Evolutionary conservation across 495 filamentous ascomycete genomes (phyloP), one percentile per base, ranked within the genome.

Genomic region (Neurospora sp.): DNA sequence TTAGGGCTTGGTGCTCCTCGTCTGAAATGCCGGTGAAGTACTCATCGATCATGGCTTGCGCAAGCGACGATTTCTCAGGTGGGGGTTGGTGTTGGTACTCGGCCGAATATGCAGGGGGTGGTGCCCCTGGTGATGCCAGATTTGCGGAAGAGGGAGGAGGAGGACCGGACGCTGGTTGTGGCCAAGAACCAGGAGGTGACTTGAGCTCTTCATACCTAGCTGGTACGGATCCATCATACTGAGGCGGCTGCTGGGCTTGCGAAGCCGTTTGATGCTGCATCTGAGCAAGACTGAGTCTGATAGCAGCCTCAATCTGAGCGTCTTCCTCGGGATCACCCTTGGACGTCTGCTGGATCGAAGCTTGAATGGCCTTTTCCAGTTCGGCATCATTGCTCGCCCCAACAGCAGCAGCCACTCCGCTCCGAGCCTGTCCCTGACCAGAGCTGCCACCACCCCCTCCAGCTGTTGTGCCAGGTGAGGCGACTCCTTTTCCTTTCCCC

Each of bases 341-440:
- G 16, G 92, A 93, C 8, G 91, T 93, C 76, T 90, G 86, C 20
- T 81, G 81, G 2, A 94, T 90, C 6, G 92, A 92, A 38, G 83
- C 81, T 46, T 84, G 84, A 75, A 95, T 93, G 2, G 92, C 92
- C 23, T 84, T 81, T 75, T 93, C 92, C 72, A 93, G 88, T 74
- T 91, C 89, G 14, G 84, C 81, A 41, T 84, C 83, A 75, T 73
- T 81, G 75, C 54, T 66, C 27, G 54, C 54, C 27, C 54, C 54
- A 12, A 66, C 54, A 35, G 27, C 54, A 66, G 54, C 54, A 66
- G 54, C 54, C 23, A 66, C 27, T 66, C 54, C 54, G 14, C 54
- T 66, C 0, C 54, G 54, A 35, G 54, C n/a, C 39, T 48, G 46
- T 38, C 27, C 31, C 71, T 62, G 71, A 27, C 14, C 14, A 44